Evolutionary conservation across 2,329 filamentous ascomycete species (phyloP), one percentile per base, ranked within the genome.

Genomic region (Ophiognomonia clavigignenti-juglandacearum): DNA sequence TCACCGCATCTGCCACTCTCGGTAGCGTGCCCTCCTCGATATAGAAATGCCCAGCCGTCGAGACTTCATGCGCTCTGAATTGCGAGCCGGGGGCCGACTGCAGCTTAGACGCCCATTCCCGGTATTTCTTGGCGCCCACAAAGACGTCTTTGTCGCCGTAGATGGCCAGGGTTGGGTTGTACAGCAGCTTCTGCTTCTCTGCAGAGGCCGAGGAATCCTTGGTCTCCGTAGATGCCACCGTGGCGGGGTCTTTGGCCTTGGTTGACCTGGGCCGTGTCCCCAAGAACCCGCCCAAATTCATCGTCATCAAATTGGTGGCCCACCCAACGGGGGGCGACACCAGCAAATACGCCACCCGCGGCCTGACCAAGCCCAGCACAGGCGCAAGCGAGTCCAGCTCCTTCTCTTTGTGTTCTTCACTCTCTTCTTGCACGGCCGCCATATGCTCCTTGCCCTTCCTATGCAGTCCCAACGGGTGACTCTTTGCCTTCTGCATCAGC

Each of bases 71-170:
- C 10, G 63, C 66, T 9, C 61, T 60, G 50, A 77, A 76, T 29
- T 54, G 59, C 32, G 69, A 73, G 6, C 57, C 59, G 2, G 66
- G 59, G n/a, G 55, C 58, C 7, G 62, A 56, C 27, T 64, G 59
- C 37, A 87, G 63, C 37, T 70, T 72, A 34, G 71, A 66, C 5
- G 58, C 54, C 91, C 91, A 96, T 1, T 71, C 66, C 10, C 77
- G 74, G 55, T 91, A 70, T 62, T 80, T 86, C 48, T 73, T 75
- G 4, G 70, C 71, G 1, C 82, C 77, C 1, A 87, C 83, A 54
- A 96, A 95, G 0, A 75, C 67, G 62, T 97, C 91, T 4, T 77
- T 71, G 42, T 84, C 80, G 1, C 91, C 92, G 59, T 83, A 95
- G 0, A 95, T 64, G 0, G 80, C 82, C 27, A 96, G 62, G 0